Conservation (phyloP, 129 eudicot species). For the Arctium minus region DNA sequence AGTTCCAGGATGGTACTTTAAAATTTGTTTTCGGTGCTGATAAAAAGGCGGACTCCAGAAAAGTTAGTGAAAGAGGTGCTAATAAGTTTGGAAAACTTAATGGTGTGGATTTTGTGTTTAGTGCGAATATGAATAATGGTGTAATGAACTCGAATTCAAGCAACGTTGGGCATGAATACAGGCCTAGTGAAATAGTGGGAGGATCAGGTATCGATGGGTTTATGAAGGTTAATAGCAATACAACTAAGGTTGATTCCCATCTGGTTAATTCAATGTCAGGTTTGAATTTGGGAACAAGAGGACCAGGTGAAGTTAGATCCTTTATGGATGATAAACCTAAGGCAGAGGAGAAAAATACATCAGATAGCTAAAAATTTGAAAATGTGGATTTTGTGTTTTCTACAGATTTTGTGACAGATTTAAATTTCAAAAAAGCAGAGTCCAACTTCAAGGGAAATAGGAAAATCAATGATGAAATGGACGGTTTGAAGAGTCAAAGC, state of each 20-base stretch:
- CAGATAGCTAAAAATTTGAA: constrained; percentile 15
- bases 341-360: constrained; percentile 16
- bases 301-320: not conserved
- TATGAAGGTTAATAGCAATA: constrained; percentile 13
- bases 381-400: constrained; percentile 35
- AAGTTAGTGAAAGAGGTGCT: constrained; percentile 12
- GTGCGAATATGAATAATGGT: constrained; percentile 18
- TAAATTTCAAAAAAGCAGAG: constrained; percentile 9
- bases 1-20: constrained; percentile 9
- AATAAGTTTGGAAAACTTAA: constrained; percentile 10
- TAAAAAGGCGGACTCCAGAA: not conserved
- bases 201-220: constrained; percentile 12
- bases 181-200: constrained; percentile 14
- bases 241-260: constrained; percentile 4
- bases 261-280: constrained; percentile 14
- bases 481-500: constrained; percentile 18
- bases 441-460: constrained; percentile 19
- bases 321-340: constrained; percentile 13
- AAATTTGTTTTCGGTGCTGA: constrained; percentile 18
- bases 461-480: constrained; percentile 15
- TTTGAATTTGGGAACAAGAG: constrained; percentile 24
- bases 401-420: constrained; percentile 17
- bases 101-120: constrained; percentile 31
- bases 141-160: constrained; percentile 4
- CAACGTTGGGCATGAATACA: not conserved